phyloP scores from a whole-genome alignment of 441 rosid genomes.

The Eutrema salsugineum region DNA sequence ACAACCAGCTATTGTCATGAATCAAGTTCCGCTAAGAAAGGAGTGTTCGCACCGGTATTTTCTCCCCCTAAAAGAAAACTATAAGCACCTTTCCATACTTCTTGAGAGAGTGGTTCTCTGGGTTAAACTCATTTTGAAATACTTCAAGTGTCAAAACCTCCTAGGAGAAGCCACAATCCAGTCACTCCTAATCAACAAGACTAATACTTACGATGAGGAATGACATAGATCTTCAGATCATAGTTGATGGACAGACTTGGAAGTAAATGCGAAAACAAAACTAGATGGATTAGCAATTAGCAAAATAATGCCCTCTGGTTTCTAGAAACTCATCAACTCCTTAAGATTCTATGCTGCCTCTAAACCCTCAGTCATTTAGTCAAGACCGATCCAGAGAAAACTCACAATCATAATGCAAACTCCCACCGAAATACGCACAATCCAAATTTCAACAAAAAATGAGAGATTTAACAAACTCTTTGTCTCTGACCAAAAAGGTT shows the following conservation, averaged over 20 bases:
- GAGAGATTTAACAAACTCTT: not conserved
- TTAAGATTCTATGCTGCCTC: not conserved
- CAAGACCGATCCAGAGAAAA: not conserved
- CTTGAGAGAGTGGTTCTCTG: not conserved
- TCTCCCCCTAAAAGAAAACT: not conserved
- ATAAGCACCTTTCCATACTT: not conserved
- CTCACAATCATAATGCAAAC: not conserved
- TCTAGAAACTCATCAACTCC: not conserved
- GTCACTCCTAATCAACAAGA: not conserved
- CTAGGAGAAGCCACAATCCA: not conserved
- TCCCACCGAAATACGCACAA: not conserved
- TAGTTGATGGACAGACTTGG: not conserved
- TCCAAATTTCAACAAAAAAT: not conserved
- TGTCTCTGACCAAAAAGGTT: too few relatives aligned
- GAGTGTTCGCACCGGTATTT: not conserved
- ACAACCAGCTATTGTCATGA: not conserved
- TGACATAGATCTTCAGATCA: not conserved
- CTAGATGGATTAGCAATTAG: not conserved
- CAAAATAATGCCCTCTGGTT: not conserved
- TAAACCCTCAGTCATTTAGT: not conserved
- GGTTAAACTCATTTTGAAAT: not conserved
- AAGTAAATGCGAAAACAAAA: not conserved
- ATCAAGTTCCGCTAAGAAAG: not conserved
- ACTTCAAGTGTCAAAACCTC: not conserved
- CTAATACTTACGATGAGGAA: not conserved